phyloP scores from a whole-genome alignment of 106 monocot genomes.

The Acorus gramineus region DNA sequence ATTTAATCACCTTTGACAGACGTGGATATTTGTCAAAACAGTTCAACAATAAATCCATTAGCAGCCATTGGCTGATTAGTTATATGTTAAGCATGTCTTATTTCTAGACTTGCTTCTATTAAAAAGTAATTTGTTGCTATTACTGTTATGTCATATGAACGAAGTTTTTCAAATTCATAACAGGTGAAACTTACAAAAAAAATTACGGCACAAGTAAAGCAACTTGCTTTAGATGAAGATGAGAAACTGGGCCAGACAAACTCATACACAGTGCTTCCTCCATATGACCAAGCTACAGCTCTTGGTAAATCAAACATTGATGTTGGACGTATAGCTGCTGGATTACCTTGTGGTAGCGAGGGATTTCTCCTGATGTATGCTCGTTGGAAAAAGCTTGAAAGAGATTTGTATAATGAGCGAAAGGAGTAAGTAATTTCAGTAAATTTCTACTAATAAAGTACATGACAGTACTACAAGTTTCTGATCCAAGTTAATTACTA shows the following conservation, averaged over 20 bases:
- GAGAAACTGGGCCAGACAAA: conserved; percentile 67
- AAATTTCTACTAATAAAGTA: too few relatives aligned
- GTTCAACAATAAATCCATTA: neutral
- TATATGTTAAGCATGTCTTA: neutral
- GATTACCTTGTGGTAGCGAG: conserved; percentile 96
- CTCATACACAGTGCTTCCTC: conserved; percentile 50
- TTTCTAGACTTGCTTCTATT: too few relatives aligned
- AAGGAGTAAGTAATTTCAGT: conserved; percentile 52
- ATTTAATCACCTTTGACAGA: too few relatives aligned
- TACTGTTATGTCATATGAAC: neutral
- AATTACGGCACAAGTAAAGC: conserved; percentile 88
- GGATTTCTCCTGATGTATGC: conserved; percentile 98
- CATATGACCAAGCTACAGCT: conserved; percentile 90
- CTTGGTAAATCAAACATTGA: conserved; percentile 88
- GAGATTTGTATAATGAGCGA: conserved; percentile 88
- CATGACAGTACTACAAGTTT: too few relatives aligned
- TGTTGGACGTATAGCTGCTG: conserved; percentile 92
- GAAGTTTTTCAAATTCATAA: neutral
- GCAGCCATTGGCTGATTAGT: neutral
- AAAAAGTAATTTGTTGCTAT: neutral
- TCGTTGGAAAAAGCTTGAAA: conserved; percentile 97
- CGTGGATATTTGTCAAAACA: neutral
- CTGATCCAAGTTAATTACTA: too few relatives aligned
- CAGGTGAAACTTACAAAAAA: conserved; percentile 74
- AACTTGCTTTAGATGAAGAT: conserved; percentile 81